A percentile compares a stretch with the other conserved stretches of the same genome.
Evolutionary conservation across 495 filamentous ascomycete species (phyloP).

Genomic region (Cenococcum geophilum): DNA sequence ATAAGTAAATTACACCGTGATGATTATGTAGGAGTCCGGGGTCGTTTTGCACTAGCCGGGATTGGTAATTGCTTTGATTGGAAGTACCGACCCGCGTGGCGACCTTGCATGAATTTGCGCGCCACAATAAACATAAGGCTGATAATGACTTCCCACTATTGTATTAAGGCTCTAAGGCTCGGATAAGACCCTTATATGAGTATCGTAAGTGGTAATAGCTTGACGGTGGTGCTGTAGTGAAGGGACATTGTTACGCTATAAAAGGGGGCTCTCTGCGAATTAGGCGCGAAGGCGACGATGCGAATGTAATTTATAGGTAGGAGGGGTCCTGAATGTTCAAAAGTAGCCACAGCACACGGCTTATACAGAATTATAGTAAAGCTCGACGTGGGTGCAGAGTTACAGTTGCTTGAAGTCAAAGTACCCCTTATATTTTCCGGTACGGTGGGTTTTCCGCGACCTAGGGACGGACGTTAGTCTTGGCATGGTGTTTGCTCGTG

Average conservation of each 20-base stretch:
- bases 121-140: not conserved
- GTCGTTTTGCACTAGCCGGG: too few relatives aligned
- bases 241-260: conserved; percentile 13
- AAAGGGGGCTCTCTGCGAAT: conserved; percentile 15
- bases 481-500: too few relatives aligned
- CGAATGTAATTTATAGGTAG: conserved; percentile 21
- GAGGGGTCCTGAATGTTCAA: conserved; percentile 13
- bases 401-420: too few relatives aligned
- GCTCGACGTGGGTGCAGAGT: too few relatives aligned
- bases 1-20: too few relatives aligned
- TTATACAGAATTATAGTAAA: conserved; percentile 14
- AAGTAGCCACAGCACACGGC: conserved; percentile 20
- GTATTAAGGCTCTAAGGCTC: conserved; percentile 14
- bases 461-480: too few relatives aligned
- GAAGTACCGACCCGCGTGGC: too few relatives aligned
- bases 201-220: conserved; percentile 1
- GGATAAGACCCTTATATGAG: conserved; percentile 13
- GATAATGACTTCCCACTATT: not conserved
- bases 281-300: conserved; percentile 16
- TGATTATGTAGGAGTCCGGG: too few relatives aligned
- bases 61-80: too few relatives aligned
- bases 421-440: too few relatives aligned
- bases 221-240: conserved; percentile 10
- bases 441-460: too few relatives aligned
- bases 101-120: too few relatives aligned